Conservation (phyloP, 1,139 yeast genomes). For the Kazachstania sp. region DNA sequence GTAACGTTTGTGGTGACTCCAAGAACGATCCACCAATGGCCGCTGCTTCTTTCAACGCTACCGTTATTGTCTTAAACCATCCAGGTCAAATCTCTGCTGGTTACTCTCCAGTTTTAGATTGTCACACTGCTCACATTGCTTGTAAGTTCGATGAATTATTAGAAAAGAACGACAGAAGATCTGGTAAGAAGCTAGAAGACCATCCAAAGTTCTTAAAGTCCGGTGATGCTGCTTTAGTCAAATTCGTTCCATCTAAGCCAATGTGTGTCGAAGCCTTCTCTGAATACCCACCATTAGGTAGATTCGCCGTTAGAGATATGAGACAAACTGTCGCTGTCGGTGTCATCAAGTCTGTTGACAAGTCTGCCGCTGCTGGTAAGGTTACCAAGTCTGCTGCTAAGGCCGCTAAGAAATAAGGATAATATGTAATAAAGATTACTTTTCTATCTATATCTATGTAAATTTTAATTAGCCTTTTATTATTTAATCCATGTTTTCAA, state of each 20-base stretch:
- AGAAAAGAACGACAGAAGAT: conserved; percentile 90
- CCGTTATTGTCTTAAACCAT: conserved; percentile 71
- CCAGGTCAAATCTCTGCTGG: conserved; percentile 93
- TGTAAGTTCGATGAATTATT: conserved; percentile 78
- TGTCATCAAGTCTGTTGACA: conserved; percentile 97
- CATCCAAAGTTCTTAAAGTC: conserved; percentile 81
- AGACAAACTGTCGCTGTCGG: conserved; percentile 99
- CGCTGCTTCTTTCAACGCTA: conserved; percentile 78
- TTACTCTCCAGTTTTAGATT: conserved; percentile 88
- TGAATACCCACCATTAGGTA: conserved; percentile 96
- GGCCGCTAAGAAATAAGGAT: conserved; percentile 47
- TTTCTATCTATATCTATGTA: conserved; percentile 1
- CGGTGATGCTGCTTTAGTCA: conserved; percentile 91
- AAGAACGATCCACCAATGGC: conserved; percentile 90
- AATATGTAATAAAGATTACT: not conserved
- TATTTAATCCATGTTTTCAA: not conserved
- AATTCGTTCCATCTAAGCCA: conserved; percentile 90
- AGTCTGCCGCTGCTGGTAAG: conserved; percentile 80
- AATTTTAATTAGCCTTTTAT: not conserved
- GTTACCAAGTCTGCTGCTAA: conserved; percentile 99
- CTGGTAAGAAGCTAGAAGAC: conserved; percentile 82
- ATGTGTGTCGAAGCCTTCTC: conserved; percentile 96
- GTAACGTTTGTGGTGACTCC: conserved; percentile 93
- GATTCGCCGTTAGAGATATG: conserved; percentile 99
- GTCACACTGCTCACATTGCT: conserved; percentile 90